Base-by-base conservation (phyloP, 108 stramenopile species). In the Fragilaria radians region DNA sequence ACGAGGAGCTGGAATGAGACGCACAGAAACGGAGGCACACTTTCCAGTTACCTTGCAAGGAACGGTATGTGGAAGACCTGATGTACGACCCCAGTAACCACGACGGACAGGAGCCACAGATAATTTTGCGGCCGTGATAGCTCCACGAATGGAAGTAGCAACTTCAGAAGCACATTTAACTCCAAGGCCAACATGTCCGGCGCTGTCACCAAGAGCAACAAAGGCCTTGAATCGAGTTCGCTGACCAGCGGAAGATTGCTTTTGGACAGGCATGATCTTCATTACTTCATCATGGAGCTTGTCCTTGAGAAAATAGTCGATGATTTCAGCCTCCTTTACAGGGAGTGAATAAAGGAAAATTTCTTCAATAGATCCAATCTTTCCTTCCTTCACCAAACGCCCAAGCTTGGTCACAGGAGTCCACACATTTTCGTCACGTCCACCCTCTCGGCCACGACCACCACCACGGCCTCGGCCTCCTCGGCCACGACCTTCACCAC, bases 201-300 rank as follows among this genome's bases (percentile, higher is more conserved):
- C 63, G 70, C 57, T 63, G 62, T 99, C 99, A 32, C 99, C 99
- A 27, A 99, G 87, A 57, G 99, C 99, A 18, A 99, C 97, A 74
- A 98, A 99, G 46, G 97, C 97, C 97, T 99, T 99, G 91, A 99
- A 99, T 24, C 99, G 88, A 46, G 99, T 99, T 57, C 97, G 88
- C 88, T 99, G 99, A 80, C 99, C 99, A 53, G 99, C 99, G 23
- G 95, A 91, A 52, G 95, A 94, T 79, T 96, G 95, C 91, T 98
- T 98, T 90, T 99, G 99, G 49, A 99, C 99, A 36, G 99, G 98
- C 96, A 98, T 96, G 92, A 99, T 99, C 93, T 98, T 99, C 99
- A 99, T 99, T 54, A 99, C 99, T 79, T 99, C 99, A 72, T 99
- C 99, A 67, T 93, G 91, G 56, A 99, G 95, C 77, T 90, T 89